Base-by-base conservation (phyloP, 495 filamentous ascomycete genomes). In the Talaromyces thailandensis region DNA sequence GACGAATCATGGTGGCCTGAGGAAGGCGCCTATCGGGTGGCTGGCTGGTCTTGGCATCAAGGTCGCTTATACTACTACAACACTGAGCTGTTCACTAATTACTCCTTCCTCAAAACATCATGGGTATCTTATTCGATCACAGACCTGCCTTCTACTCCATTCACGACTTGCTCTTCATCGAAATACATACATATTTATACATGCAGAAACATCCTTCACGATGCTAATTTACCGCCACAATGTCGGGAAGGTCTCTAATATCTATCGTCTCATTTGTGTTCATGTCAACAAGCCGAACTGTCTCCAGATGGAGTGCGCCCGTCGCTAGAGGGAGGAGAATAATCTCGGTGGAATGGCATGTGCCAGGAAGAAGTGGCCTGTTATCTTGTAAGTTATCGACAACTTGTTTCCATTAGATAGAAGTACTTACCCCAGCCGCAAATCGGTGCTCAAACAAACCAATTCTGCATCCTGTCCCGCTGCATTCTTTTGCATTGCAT, bases 241-340 rank as follows among this genome's bases (percentile, higher is more conserved):
- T 85, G 65, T 85, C 84, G 5, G 92, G 92, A 43, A 96, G 70
- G 66, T 96, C 88, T 64, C 84, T 78, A 58, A 96, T 85, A 76
- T 96, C 91, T 16, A 90, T 85, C 70, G 86, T 85, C 74, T 95
- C 90, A 64, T 90, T 88, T 51, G 84, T 89, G 35, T 81, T 86
- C 64, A 94, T 75, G 75, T 98, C 94, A 24, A 93, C 80, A 9
- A 97, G 84, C 60, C 91, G 79, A 11, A 98, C 82, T 11, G 87
- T 86, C 68, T 96, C 93, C 2, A 98, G 70, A 3, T 82, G 79
- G 8, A 97, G 79, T 18, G 93, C 79, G 0, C 94, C 94, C 24
- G 83, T 82, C 21, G 81, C 82, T 50, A 96, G 76, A 9, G 92
- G 86, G 28, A 96, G 75, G 58, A 97, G 90, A 62, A 88, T 83